Percentiles rank a stretch among this genome's conserved stretches.
phyloP scores from a whole-genome alignment of 2,329 filamentous ascomycete species.

The Epichloe bromicola region DNA sequence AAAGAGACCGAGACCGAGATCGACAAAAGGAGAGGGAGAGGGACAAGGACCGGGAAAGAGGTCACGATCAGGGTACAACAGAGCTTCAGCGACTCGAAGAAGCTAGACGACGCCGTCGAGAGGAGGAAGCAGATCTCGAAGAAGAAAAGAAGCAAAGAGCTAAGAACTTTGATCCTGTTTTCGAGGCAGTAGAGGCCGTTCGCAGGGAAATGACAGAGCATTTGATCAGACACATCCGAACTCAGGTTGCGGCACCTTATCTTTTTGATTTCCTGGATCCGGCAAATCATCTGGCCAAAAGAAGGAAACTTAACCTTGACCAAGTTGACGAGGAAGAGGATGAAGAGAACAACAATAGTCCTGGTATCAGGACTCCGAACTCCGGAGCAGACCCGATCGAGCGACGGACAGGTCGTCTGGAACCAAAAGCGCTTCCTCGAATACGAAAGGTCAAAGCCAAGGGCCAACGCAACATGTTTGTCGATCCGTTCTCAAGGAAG shows the following conservation, averaged over 20 bases:
- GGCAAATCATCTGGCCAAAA: constrained; percentile 63
- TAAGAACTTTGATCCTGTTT: constrained; percentile 79
- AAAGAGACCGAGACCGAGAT: constrained; percentile 8
- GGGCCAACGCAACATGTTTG: constrained; percentile 46
- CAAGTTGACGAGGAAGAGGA: constrained; percentile 48
- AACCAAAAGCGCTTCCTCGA: constrained; percentile 52
- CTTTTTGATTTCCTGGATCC: constrained; percentile 77
- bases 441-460: constrained; percentile 58
- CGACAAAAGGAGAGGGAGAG: not conserved
- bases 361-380: constrained; percentile 51
- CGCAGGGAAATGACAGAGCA: constrained; percentile 74
- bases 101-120: constrained; percentile 48
- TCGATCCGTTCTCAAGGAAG: constrained; percentile 52
- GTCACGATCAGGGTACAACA: constrained; percentile 9
- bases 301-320: constrained; percentile 64
- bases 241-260: constrained; percentile 68
- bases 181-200: constrained; percentile 68
- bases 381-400: constrained; percentile 49
- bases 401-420: constrained; percentile 41
- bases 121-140: constrained; percentile 72
- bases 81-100: constrained; percentile 46
- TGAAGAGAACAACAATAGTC: constrained; percentile 48
- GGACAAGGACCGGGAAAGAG: constrained; percentile 1
- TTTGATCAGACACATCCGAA: constrained; percentile 77
- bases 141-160: constrained; percentile 83